Evolutionary conservation across 2,329 filamentous ascomycete species (phyloP).

Genomic region (Ophiocordyceps sinensis): DNA sequence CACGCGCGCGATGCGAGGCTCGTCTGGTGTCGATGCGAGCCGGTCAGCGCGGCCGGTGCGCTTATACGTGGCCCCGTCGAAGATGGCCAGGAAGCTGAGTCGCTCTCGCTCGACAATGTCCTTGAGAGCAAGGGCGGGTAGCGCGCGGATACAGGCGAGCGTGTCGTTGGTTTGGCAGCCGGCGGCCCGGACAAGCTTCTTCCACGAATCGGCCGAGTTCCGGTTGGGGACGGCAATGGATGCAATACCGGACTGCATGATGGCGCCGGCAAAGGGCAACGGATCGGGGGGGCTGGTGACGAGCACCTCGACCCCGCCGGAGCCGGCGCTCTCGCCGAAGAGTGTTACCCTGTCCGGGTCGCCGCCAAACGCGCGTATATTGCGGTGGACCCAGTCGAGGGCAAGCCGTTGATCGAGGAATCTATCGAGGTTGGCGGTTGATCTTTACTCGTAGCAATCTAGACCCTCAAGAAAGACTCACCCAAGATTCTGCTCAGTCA

Average conservation of each 20-base stretch:
- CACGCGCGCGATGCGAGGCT: conserved; percentile 7
- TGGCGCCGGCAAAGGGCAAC: conserved; percentile 13
- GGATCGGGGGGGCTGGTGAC: conserved; percentile 9
- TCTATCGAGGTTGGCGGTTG: not conserved
- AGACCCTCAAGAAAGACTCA: not conserved
- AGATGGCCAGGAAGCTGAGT: conserved; percentile 9
- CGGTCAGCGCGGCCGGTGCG: conserved; percentile 6
- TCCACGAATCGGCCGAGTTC: conserved; percentile 6
- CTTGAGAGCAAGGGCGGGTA: conserved; percentile 7
- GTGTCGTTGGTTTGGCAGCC: conserved; percentile 4
- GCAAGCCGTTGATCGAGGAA: conserved; percentile 36
- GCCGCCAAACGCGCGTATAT: conserved; percentile 48
- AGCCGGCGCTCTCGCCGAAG: conserved; percentile 40
- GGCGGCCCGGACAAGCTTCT: conserved; percentile 1
- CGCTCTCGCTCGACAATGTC: conserved; percentile 4
- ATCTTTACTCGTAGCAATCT: not conserved
- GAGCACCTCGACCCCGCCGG: conserved; percentile 31
- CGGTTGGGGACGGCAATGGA: conserved; percentile 1
- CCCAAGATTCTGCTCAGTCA: conserved; percentile 1
- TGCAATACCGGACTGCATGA: conserved; percentile 10
- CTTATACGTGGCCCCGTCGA: conserved; percentile 9
- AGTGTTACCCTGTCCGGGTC: conserved; percentile 46
- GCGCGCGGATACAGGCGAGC: conserved; percentile 11
- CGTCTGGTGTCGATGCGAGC: conserved; percentile 1
- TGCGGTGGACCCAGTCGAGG: conserved; percentile 44